phyloP scores from a whole-genome alignment of 331 rosid genomes.

The Erythrophleum ivorense region DNA sequence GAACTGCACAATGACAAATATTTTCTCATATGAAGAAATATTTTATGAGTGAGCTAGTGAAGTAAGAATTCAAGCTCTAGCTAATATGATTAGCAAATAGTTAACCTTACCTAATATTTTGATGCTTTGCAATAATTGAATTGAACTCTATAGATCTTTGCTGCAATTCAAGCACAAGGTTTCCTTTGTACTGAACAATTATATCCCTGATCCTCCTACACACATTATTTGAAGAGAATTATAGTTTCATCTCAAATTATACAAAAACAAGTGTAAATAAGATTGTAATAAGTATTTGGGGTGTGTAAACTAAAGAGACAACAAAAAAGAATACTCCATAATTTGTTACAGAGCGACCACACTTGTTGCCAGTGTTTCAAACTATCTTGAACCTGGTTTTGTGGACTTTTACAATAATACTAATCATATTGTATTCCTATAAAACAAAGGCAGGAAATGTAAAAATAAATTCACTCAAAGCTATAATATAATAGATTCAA shows the following conservation, averaged over 20 bases:
- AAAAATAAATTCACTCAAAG: constrained; percentile 28
- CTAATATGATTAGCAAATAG: constrained; percentile 15
- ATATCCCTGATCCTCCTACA: constrained; percentile 86
- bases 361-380: constrained; percentile 10
- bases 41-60: constrained; percentile 5
- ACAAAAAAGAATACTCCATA: constrained; percentile 11
- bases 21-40: constrained; percentile 7
- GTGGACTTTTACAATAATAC: constrained; percentile 7
- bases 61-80: constrained; percentile 21
- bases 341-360: neutral
- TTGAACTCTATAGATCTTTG: constrained; percentile 96
- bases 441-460: constrained; percentile 25
- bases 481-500: constrained; percentile 24
- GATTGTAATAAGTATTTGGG: constrained; percentile 17
- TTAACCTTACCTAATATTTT: constrained; percentile 77
- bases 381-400: constrained; percentile 23
- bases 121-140: constrained; percentile 85
- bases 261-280: constrained; percentile 29
- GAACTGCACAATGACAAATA: constrained; percentile 61
- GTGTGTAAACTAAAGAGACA: neutral
- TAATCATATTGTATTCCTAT: constrained; percentile 16
- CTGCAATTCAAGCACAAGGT: constrained; percentile 96
- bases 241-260: constrained; percentile 32
- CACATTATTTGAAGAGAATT: constrained; percentile 39
- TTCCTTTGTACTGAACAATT: constrained; percentile 79